Conservation (phyloP, 2,329 filamentous ascomycete species). For the Coniochaeta sp. region DNA sequence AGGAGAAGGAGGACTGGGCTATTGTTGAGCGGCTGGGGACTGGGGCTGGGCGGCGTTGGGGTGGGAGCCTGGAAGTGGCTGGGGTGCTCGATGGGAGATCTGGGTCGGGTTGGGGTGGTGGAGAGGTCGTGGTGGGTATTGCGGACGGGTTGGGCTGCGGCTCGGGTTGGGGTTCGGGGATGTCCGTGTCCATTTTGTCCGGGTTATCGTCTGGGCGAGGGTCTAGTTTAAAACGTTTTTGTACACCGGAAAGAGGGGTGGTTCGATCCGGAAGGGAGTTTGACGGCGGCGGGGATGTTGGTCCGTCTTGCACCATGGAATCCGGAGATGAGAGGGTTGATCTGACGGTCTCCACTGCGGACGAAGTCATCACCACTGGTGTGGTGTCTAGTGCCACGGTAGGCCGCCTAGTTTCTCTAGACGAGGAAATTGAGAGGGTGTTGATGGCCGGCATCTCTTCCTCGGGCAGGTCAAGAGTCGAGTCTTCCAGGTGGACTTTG, state of each 20-base stretch:
- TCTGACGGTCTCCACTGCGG: constrained; percentile 14
- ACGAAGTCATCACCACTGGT: constrained; percentile 16
- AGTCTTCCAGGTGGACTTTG: constrained; percentile 53
- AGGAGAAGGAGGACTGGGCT: constrained; percentile 69
- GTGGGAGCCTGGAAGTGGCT: neutral
- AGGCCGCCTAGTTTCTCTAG: constrained; percentile 10
- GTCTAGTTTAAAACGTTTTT: neutral
- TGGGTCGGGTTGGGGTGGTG: constrained; percentile 58
- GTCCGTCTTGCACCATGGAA: neutral
- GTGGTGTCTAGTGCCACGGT: constrained; percentile 20
- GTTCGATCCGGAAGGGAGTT: neutral
- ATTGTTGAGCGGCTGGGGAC: constrained; percentile 58
- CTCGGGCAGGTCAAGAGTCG: constrained; percentile 23
- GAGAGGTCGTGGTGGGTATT: constrained; percentile 33
- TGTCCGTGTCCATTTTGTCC: constrained; percentile 20
- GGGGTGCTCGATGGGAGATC: constrained; percentile 52
- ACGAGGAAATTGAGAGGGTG: constrained; percentile 12
- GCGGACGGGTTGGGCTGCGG: constrained; percentile 12
- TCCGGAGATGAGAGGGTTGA: constrained; percentile 12
- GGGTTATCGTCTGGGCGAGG: constrained; percentile 1
- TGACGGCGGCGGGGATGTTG: neutral
- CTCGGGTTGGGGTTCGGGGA: neutral
- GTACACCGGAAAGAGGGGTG: neutral
- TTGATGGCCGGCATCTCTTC: constrained; percentile 15
- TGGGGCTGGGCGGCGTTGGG: neutral